phyloP scores from a whole-genome alignment of 2,329 filamentous ascomycete genomes.

The Furcasterigmium sp. region DNA sequence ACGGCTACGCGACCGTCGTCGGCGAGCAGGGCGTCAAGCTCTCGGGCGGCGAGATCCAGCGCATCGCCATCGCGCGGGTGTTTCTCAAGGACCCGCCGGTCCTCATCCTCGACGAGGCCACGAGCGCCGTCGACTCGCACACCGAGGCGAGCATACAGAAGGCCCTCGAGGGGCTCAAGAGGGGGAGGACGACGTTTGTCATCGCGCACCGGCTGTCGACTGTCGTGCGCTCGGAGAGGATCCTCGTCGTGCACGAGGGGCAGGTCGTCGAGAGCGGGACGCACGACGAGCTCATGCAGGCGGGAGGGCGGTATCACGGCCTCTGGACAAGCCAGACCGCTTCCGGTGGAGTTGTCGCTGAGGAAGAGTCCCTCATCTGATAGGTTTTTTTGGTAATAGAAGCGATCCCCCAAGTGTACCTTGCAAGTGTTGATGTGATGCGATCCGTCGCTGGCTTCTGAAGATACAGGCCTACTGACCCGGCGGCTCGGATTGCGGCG shows the following conservation, averaged over 20 bases:
- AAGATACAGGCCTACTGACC: no score
- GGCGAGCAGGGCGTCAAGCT: constrained; percentile 53
- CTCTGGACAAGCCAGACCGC: constrained; percentile 60
- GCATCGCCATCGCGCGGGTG: constrained; percentile 64
- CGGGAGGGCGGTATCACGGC: constrained; percentile 57
- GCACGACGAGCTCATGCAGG: constrained; percentile 52
- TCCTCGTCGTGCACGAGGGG: constrained; percentile 60
- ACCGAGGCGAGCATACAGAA: constrained; percentile 63
- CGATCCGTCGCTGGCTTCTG: no score
- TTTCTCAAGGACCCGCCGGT: constrained; percentile 71
- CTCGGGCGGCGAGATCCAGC: constrained; percentile 62
- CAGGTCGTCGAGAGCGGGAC: constrained; percentile 58
- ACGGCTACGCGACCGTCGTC: constrained; percentile 45
- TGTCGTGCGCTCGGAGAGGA: constrained; percentile 63
- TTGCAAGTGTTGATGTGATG: no score
- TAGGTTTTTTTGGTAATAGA: no score
- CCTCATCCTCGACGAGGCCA: constrained; percentile 73
- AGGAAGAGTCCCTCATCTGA: background rate
- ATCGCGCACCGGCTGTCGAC: constrained; percentile 67
- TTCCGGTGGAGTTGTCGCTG: background rate
- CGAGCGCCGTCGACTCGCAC: constrained; percentile 69
- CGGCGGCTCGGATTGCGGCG: no score
- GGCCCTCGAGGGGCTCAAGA: constrained; percentile 52
- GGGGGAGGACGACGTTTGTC: constrained; percentile 60
- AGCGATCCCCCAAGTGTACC: no score